Percentiles rank a stretch among this genome's conserved stretches.
Evolutionary conservation across 352 stramenopile species (phyloP).

Genomic region (Globisporangium uncinulatum): DNA sequence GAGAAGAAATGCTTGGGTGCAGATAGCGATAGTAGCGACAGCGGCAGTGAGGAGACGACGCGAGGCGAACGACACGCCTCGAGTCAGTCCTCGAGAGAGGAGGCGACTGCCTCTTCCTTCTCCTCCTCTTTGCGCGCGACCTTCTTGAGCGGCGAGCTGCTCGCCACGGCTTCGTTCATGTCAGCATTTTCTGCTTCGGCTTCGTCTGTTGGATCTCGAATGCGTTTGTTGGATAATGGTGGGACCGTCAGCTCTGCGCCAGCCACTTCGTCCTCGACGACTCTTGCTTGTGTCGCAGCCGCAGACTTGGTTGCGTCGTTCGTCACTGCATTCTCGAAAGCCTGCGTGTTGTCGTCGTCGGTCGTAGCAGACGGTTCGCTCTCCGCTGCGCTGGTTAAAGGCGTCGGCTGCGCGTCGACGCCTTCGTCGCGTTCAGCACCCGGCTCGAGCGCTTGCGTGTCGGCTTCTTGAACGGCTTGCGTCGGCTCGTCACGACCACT

Average conservation of each 20-base stretch:
- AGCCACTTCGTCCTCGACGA: neutral
- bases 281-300: neutral
- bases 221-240: constrained; percentile 6
- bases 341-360: neutral
- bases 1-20: too few relatives aligned
- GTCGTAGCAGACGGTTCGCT: neutral
- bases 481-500: neutral
- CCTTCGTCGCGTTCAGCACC: neutral
- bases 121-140: constrained; percentile 1
- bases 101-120: neutral
- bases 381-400: neutral
- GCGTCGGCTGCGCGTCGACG: neutral
- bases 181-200: neutral
- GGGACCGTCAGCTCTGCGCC: neutral
- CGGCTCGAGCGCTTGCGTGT: neutral
- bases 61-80: too few relatives aligned
- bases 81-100: neutral
- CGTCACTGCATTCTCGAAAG: neutral
- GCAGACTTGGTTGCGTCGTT: neutral
- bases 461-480: neutral
- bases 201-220: constrained; percentile 1
- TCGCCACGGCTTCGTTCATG: neutral
- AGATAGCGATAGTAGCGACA: too few relatives aligned
- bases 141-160: constrained; percentile 10
- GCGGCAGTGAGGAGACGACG: too few relatives aligned